Evolutionary conservation across 495 filamentous ascomycete genomes (phyloP), one percentile per base, ranked within the genome.

Genomic region (Tuber microsphaerosporum): DNA sequence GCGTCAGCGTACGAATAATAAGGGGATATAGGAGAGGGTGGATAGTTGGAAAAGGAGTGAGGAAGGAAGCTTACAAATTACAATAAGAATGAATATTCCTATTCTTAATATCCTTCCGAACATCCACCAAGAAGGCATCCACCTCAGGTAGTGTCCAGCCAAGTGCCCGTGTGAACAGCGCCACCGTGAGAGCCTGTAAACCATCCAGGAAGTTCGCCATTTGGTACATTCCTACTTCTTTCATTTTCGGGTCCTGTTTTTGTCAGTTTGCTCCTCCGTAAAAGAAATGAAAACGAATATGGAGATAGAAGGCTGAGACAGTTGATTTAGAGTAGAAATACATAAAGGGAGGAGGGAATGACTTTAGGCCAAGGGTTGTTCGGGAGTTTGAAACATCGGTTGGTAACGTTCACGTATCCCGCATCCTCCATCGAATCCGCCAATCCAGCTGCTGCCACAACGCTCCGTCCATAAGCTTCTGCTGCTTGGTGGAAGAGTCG

Each of bases 191-290:
- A n/a, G 82, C 84, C 68, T 85, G 82, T 9, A 85, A 71, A 16
- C 84, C 84, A 43, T 84, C 82, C 14, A 82, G n/a, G 71, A 83
- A 75, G 42, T 84, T 80, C 16, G 83, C 22, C 69, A 85, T 70
- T 70, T 84, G 79, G 68, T 79, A 84, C 42, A 79, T 80, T 42
- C 84, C 84, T 69, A 84, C 79, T 73, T 84, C 83, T 71, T 85
- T 85, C 73, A 77, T 39, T 46, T 65, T 74, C 16, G 46, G 37
- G 68, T 81, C 44, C 73, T 74, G 39, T 74, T 34, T 2, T 65
- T 65, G 56, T 65, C 16, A 65, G 56, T 19, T 34, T 16, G 26
- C 56, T 65, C 26, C 72, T 14, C 31, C 1, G 26, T 17, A 14
- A 31, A 1, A 19, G 10, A 46, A 19, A 46, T 19, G 31, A 34